Base-by-base conservation (phyloP, 345 rosid species). In the Eutrema yunnanense region DNA sequence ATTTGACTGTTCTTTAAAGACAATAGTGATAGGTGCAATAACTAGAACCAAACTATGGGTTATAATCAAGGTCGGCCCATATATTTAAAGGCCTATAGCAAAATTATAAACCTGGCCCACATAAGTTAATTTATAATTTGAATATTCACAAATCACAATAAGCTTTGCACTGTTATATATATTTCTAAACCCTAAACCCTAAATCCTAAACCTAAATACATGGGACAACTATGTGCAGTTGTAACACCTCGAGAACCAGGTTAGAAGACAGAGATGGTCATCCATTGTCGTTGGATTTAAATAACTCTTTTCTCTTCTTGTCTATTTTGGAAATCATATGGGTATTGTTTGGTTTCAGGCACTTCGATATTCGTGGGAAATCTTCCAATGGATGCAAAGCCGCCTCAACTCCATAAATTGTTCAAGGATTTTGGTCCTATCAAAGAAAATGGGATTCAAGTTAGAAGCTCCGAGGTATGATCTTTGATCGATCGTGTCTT, bases 371-470 rank as follows among this genome's bases (percentile, higher is more conserved):
- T 81, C 75, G 87, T 93, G 5, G 75, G 86, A 19, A 90, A 87
- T 85, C 78, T 90, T 70, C 85, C 98, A 34, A 77, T 69, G 71
- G 80, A 69, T 43, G 95, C 97, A 74, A 85, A 90, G 30, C 80
- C 82, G 30, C 69, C 81, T 46, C 94, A 89, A 60, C 95, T 93
- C 65, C 75, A 82, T 62, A 91, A 86, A 59, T 82, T 73, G 41
- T 90, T 93, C 72, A 87, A 82, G 81, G 81, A 12, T 32, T 93
- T 87, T 77, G 97, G 97, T 60, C 84, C 96, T 40, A 84, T 90
- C 55, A 90, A 84, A 78, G 71, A 14, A 9, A 69, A 77, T 33
- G 97, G 96, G 56, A 82, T 90, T 78, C 98, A 90, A 91, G 90
- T 93, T 63, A 82, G 97, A 84, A 85, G 87, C 80, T 59, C 79